A percentile compares a stretch with the other conserved stretches of the same genome.
phyloP scores from a whole-genome alignment of 176 grass and related monocot genomes.

The Alopecurus myosuroides region DNA sequence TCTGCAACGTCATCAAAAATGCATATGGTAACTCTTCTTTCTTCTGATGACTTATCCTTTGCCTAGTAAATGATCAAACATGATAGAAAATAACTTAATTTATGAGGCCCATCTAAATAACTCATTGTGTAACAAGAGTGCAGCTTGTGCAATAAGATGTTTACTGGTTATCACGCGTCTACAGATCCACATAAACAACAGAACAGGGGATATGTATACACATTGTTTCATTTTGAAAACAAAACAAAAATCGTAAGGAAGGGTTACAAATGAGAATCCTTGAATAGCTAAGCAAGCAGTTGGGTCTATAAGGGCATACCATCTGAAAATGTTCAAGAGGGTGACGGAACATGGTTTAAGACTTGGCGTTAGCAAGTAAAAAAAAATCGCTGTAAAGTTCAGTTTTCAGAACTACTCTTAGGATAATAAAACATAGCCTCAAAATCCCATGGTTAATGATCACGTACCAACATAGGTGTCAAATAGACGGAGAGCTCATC shows the following conservation, averaged over 20 bases:
- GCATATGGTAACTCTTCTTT: slow-evolving; percentile 72
- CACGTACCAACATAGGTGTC: slow-evolving; percentile 72
- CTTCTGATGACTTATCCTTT: slow-evolving; percentile 66
- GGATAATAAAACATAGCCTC: background rate
- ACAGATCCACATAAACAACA: background rate
- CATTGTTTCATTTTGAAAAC: background rate
- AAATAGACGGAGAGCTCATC: slow-evolving; percentile 72
- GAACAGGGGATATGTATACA: background rate
- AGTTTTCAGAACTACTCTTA: background rate
- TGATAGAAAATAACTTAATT: background rate
- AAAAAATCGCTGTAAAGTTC: background rate
- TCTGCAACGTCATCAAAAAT: slow-evolving; percentile 86
- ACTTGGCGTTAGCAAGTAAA: background rate
- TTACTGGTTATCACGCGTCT: background rate
- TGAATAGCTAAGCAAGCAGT: background rate
- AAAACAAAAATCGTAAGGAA: background rate
- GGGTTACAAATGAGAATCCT: background rate
- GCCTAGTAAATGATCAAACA: slow-evolving; percentile 37
- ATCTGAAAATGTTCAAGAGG: slow-evolving; percentile 4
- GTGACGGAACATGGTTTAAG: background rate
- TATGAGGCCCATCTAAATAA: background rate
- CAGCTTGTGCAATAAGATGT: slow-evolving; percentile 12
- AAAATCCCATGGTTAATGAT: slow-evolving; percentile 1
- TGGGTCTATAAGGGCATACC: background rate
- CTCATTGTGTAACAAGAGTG: background rate